phyloP scores from a whole-genome alignment of 1,139 yeast genomes.

The Geotrichum cucujoidarum region DNA sequence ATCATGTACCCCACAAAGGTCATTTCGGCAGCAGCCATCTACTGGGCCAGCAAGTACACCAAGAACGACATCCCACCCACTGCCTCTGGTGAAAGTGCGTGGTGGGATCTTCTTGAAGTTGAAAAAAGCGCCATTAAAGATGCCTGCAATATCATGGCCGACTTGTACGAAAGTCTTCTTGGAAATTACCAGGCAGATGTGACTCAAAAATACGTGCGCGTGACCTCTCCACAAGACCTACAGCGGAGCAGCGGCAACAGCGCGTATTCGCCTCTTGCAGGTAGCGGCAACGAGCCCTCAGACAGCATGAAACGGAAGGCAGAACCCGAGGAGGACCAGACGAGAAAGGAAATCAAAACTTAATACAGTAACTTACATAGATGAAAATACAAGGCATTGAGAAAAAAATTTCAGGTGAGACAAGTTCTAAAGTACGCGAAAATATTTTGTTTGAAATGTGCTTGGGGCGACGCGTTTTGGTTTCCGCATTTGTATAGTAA shows the following conservation, averaged over 20 bases:
- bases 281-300: no score
- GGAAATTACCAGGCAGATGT: conserved; percentile 17
- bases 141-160: conserved; percentile 34
- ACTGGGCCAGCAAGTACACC: conserved; percentile 35
- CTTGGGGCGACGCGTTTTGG: no score
- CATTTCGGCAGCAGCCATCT: conserved; percentile 40
- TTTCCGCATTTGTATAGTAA: no score
- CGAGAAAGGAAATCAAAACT: no score
- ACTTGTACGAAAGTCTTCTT: conserved; percentile 26
- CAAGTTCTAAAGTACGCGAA: no score
- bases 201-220: conserved; percentile 14
- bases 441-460: no score
- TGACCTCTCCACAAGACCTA: conserved; percentile 15
- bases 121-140: conserved; percentile 28
- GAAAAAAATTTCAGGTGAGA: no score
- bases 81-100: conserved; percentile 22
- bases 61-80: conserved; percentile 19
- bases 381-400: no score
- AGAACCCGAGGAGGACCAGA: neutral
- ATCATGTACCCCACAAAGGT: conserved; percentile 32
- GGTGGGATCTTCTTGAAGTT: conserved; percentile 31
- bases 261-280: no score
- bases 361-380: neutral
- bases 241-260: conserved; percentile 6
- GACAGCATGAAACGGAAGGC: no score